A percentile compares a stretch with the other conserved stretches of the same genome.
Conservation (phyloP, 2,329 filamentous ascomycete genomes). For the Phialophora expanda region DNA sequence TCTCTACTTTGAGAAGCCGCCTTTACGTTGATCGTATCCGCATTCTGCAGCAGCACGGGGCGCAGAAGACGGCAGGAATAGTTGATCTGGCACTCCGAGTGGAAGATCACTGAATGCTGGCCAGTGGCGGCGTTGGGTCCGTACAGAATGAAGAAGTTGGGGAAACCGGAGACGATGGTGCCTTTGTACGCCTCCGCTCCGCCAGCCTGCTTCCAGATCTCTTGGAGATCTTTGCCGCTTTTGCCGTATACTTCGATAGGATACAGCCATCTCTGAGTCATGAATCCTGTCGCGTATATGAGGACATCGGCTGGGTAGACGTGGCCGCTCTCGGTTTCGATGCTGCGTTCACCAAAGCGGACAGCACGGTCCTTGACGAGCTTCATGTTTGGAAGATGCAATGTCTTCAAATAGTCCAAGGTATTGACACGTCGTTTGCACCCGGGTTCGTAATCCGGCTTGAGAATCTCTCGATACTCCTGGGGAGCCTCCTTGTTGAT, state of each 20-base stretch:
- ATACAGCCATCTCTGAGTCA: not conserved
- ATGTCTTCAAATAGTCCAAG: slow-evolving; percentile 8
- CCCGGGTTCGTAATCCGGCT: slow-evolving; percentile 63
- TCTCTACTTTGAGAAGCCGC: not conserved
- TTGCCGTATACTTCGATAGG: not conserved
- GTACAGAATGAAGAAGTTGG: not conserved
- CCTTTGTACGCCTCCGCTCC: not conserved
- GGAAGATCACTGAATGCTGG: not conserved
- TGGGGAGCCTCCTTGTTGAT: slow-evolving; percentile 59
- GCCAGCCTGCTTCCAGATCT: not conserved
- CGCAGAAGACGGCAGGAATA: slow-evolving; percentile 48
- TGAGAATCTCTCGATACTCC: slow-evolving; percentile 65
- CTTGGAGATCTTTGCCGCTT: not conserved
- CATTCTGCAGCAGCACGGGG: slow-evolving; percentile 47
- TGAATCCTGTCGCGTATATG: not conserved
- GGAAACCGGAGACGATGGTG: not conserved
- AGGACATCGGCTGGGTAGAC: not conserved
- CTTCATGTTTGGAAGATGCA: slow-evolving; percentile 14
- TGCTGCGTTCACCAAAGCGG: not conserved
- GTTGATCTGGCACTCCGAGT: slow-evolving; percentile 1
- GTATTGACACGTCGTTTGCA: slow-evolving; percentile 12
- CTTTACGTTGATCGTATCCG: not conserved
- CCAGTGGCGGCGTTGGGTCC: not conserved
- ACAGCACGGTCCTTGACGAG: slow-evolving; percentile 2
- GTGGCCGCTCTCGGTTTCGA: not conserved